These are phyloP conservation scores for Sphaerulina musiva DNA, from an alignment of 2,329 filamentous ascomycete genomes.

Conservation along the genomic window DNA sequence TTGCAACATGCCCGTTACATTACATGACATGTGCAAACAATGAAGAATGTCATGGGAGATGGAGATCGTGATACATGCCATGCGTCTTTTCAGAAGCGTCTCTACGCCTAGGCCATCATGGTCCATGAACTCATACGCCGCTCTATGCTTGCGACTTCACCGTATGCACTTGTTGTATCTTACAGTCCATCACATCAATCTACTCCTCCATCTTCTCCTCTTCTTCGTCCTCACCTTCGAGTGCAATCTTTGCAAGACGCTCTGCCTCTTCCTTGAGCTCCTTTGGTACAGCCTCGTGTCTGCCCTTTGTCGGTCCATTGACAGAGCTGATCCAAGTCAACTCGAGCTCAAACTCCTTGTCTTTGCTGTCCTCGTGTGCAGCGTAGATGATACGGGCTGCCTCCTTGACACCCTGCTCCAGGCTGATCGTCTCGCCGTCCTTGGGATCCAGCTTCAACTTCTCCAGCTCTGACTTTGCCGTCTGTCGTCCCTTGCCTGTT, in stretches of 20 bases:
- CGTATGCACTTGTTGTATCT: slow-evolving; percentile 19
- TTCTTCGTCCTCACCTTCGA: slow-evolving; percentile 77
- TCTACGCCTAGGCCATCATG: slow-evolving; percentile 1
- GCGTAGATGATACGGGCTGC: slow-evolving; percentile 95
- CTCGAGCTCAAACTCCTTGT: slow-evolving; percentile 98
- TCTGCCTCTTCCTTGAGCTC: slow-evolving; percentile 87
- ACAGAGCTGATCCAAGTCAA: slow-evolving; percentile 94
- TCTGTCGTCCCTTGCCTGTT: slow-evolving; percentile 92
- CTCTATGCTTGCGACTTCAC: slow-evolving; percentile 12
- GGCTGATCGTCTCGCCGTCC: slow-evolving; percentile 64
- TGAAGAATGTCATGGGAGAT: too few relatives aligned
- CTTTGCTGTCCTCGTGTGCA: slow-evolving; percentile 97
- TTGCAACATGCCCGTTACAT: too few relatives aligned
- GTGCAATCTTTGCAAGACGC: slow-evolving; percentile 79
- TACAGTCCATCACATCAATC: slow-evolving; percentile 13
- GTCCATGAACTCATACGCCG: slow-evolving; percentile 5
- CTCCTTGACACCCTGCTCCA: slow-evolving; percentile 88
- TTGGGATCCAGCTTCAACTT: slow-evolving; percentile 70
- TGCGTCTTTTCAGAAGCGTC: neutral
- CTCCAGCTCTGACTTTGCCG: slow-evolving; percentile 96
- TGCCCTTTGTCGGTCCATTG: slow-evolving; percentile 83
- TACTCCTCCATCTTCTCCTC: slow-evolving; percentile 25
- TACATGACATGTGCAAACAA: too few relatives aligned
- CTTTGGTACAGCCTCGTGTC: slow-evolving; percentile 88
- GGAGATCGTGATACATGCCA: slow-evolving; percentile 4